Conservation (phyloP, 2,329 filamentous ascomycete genomes). For the Microcyclosporella mali region DNA sequence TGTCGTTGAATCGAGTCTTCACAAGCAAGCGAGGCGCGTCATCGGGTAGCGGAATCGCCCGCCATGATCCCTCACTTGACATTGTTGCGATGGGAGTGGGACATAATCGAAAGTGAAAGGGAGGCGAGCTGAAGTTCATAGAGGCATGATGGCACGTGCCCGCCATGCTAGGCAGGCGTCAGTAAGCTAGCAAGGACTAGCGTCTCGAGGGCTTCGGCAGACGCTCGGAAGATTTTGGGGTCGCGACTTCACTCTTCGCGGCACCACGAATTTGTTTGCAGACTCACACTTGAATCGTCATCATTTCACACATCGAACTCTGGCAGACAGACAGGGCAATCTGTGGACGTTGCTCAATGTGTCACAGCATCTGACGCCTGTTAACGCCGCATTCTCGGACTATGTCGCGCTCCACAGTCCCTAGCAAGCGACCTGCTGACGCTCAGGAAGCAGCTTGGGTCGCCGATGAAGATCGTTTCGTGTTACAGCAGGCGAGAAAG, state of each 20-base stretch:
- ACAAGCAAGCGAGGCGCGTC: constrained; percentile 55
- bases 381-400: constrained; percentile 1
- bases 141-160: too few species aligned
- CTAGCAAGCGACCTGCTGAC: constrained; percentile 39
- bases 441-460: constrained; percentile 61
- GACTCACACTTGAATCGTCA: not conserved
- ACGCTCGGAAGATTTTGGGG: not conserved
- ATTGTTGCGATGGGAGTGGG: not conserved
- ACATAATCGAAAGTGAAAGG: not conserved
- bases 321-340: not conserved
- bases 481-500: constrained; percentile 94
- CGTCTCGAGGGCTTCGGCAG: not conserved
- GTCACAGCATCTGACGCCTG: constrained; percentile 3
- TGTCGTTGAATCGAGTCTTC: constrained; percentile 50
- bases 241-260: not conserved
- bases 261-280: constrained; percentile 7
- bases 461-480: constrained; percentile 91
- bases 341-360: constrained; percentile 9
- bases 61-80: constrained; percentile 10
- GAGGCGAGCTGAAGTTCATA: not conserved
- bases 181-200: not conserved
- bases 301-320: not conserved
- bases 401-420: constrained; percentile 32
- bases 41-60: constrained; percentile 11
- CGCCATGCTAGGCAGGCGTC: not conserved